Evolutionary conservation across 257 asterid genomes (phyloP), one percentile per base, ranked within the genome.

Genomic region (Forsythia suspensa): DNA sequence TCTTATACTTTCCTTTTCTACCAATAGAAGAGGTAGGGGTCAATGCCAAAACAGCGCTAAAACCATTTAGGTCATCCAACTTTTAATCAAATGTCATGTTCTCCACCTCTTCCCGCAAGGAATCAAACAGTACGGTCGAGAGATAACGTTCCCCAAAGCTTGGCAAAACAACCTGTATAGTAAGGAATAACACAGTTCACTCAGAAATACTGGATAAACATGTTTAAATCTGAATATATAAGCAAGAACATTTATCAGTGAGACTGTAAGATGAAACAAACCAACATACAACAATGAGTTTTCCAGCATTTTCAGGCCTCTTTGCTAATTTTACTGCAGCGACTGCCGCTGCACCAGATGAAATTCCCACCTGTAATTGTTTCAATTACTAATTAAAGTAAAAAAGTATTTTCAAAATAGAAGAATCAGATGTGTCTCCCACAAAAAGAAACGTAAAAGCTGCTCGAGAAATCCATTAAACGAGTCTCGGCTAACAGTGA

Each of bases 251-350:
- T 7, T n/a, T 59, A 59, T 59, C 21, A 40, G 20, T 69, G 37
- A 69, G 44, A 69, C 21, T 18, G 20, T 69, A 69, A 37, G 44
- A 69, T 1, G 46, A 40, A 36, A 36, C 0, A 4, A 69, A 13
- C n/a, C 24, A 13, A 70, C 73, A 37, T 15, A 70, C 73, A 70
- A 70, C 73, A 38, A 70, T 70, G 73, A 70, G 73, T 41, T 70
- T 70, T n/a, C 73, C 73, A 70, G 73, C 46, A 70, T 70, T 70
- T 36, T 70, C 73, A 3, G 18, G 21, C 48, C 46, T 70, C 24
- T 70, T 70, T 37, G 73, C 73, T 36, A 70, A 12, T 18, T 20
- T 70, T 12, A 70, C 5, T 70, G 73, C 73, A 36, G 73, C 73
- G 0, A 9, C 48, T 4, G 73, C 46, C 38, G 48, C 73, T 12